Percentiles rank a stretch among this genome's conserved stretches.
phyloP scores from a whole-genome alignment of 257 asterid species.

The Nicotiana benthamiana region DNA sequence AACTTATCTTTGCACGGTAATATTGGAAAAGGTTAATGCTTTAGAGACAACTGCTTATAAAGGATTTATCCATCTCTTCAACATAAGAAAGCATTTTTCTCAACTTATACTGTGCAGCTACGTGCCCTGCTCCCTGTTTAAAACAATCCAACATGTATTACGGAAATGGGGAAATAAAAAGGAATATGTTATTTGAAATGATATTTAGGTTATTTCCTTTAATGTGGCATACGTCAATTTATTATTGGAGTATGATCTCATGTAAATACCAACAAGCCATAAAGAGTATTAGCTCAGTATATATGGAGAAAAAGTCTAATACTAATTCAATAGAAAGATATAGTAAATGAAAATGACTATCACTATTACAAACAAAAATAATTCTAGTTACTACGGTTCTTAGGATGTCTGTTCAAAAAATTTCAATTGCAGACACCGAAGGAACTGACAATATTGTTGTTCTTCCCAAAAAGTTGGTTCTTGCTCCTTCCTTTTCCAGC shows the following conservation, averaged over 20 bases:
- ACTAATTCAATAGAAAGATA: neutral
- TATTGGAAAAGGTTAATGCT: too few species aligned
- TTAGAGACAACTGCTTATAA: too few species aligned
- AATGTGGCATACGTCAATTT: constrained; percentile 40
- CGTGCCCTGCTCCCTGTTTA: constrained; percentile 36
- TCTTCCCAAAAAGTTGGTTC: too few species aligned
- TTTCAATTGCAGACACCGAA: too few species aligned
- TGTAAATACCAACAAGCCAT: neutral
- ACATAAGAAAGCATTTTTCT: constrained; percentile 32
- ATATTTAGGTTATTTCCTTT: constrained; percentile 21
- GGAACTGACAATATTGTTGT: too few species aligned
- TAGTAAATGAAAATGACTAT: too few species aligned
- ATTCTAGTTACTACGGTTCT: too few species aligned
- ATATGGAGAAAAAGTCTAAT: neutral
- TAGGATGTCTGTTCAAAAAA: too few species aligned
- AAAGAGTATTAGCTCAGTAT: neutral
- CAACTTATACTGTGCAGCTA: constrained; percentile 26
- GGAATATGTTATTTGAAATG: neutral
- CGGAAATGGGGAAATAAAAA: neutral
- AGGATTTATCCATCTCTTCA: too few species aligned
- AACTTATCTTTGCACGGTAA: too few species aligned
- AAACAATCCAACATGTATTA: neutral
- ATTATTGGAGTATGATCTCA: constrained; percentile 30
- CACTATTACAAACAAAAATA: too few species aligned
- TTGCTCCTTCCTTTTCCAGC: too few species aligned